Evolutionary conservation across 2,329 filamentous ascomycete species (phyloP).

Genomic region (Hypoxylon sp.): DNA sequence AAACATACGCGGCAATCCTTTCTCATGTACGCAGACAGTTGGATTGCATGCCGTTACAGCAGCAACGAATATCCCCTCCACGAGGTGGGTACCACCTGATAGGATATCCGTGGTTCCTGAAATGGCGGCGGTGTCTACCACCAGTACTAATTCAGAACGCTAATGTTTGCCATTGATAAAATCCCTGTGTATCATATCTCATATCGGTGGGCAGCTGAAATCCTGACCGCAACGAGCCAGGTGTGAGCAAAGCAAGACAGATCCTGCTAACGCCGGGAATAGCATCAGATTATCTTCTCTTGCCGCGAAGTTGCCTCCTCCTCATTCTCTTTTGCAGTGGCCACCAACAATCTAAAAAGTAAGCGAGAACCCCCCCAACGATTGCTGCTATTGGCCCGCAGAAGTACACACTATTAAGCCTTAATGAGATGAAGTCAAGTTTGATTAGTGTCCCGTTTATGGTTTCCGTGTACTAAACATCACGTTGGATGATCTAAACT

Average conservation of each 20-base stretch:
- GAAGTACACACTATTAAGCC: constrained; percentile 17
- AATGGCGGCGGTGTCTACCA: constrained; percentile 36
- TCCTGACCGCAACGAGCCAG: constrained; percentile 19
- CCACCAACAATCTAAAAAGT: constrained; percentile 34
- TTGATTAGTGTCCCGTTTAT: constrained; percentile 1
- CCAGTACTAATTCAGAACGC: constrained; percentile 37
- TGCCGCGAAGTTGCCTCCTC: constrained; percentile 22
- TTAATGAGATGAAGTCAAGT: constrained; percentile 18
- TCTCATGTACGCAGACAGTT: neutral
- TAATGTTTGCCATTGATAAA: constrained; percentile 27
- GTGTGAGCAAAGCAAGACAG: constrained; percentile 7
- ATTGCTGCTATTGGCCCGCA: constrained; percentile 25
- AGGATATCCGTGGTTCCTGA: constrained; percentile 37
- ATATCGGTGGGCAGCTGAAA: constrained; percentile 11
- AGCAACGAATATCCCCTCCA: constrained; percentile 16
- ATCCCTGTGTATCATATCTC: constrained; percentile 11
- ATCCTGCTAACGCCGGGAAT: constrained; percentile 23
- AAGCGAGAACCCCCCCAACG: constrained; percentile 31
- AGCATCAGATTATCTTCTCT: constrained; percentile 29
- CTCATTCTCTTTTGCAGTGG: constrained; percentile 28
- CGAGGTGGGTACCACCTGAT: constrained; percentile 33
- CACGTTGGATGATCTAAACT: constrained; percentile 14
- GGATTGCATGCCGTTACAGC: constrained; percentile 19
- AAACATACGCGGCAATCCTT: constrained; percentile 27
- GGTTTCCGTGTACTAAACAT: constrained; percentile 2